phyloP scores from a whole-genome alignment of 192 early-diverging fungal genomes.

The Funneliformis mosseae region DNA sequence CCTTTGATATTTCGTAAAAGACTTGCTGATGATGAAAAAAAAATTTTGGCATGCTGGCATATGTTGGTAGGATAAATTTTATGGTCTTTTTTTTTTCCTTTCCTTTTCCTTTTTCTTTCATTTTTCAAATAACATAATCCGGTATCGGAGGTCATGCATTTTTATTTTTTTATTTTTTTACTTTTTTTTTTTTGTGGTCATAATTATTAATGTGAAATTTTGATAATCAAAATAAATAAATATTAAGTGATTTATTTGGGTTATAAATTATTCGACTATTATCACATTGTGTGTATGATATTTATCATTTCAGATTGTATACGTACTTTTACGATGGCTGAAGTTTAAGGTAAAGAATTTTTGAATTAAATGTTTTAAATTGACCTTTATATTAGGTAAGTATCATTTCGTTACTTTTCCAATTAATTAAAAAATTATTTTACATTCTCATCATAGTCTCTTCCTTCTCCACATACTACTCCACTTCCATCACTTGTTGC shows the following conservation, averaged over 20 bases:
- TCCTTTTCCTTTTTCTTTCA: background rate
- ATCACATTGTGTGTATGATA: background rate
- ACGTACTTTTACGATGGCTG: conserved; percentile 25
- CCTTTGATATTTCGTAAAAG: conserved; percentile 27
- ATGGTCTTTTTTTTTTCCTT: background rate
- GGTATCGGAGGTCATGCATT: background rate
- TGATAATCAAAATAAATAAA: background rate
- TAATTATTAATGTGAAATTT: background rate
- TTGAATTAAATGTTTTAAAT: background rate
- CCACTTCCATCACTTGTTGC: conserved; percentile 14
- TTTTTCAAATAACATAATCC: background rate
- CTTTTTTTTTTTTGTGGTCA: background rate
- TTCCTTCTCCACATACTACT: conserved; percentile 18
- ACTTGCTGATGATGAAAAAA: conserved; percentile 27
- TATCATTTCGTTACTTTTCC: background rate
- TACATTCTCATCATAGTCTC: background rate
- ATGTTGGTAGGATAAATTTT: conserved; percentile 21
- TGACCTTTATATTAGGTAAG: background rate
- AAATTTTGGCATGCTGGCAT: conserved; percentile 13
- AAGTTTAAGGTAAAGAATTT: conserved; percentile 10
- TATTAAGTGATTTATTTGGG: background rate
- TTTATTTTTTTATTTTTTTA: too few relatives aligned
- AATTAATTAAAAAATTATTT: background rate
- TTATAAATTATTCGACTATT: background rate
- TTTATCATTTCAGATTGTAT: conserved; percentile 26